These are phyloP conservation scores for Populus hybrid DNA, from an alignment of 441 rosid genomes.

Conservation along the genomic window DNA sequence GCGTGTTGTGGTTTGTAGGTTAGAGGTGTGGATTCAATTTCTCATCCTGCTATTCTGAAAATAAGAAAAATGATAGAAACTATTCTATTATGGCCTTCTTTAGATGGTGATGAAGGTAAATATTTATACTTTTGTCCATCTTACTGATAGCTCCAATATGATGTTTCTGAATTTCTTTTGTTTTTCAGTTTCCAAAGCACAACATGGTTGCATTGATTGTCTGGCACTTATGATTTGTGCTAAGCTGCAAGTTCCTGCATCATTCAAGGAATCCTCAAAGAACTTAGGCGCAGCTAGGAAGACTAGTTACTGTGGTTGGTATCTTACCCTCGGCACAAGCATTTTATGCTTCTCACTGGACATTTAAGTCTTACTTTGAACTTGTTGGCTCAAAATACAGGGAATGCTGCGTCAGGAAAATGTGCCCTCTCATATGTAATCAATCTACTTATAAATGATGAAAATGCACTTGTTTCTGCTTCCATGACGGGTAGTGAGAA, in stretches of 20 bases:
- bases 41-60: conserved; percentile 43
- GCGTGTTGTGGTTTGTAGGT: conserved; percentile 38
- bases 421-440: conserved; percentile 51
- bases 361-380: conserved; percentile 15
- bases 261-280: conserved; percentile 31
- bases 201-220: conserved; percentile 94
- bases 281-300: conserved; percentile 22
- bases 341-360: conserved; percentile 9
- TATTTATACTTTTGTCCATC: conserved; percentile 16
- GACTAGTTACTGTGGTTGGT: conserved; percentile 37
- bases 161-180: conserved; percentile 10
- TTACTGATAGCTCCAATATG: conserved; percentile 10
- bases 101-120: conserved; percentile 63
- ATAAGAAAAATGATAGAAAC: conserved; percentile 52
- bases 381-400: conserved; percentile 35
- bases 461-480: conserved; percentile 24
- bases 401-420: conserved; percentile 29
- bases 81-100: conserved; percentile 74
- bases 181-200: conserved; percentile 77
- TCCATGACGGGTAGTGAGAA: conserved; percentile 28
- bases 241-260: conserved; percentile 55
- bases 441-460: conserved; percentile 41
- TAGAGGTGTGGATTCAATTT: conserved; percentile 54
- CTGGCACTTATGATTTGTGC: conserved; percentile 78
- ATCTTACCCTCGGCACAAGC: conserved; percentile 12